Evolutionary conservation across 2,329 filamentous ascomycete species (phyloP).

Genomic region (Colletotrichum sp.): DNA sequence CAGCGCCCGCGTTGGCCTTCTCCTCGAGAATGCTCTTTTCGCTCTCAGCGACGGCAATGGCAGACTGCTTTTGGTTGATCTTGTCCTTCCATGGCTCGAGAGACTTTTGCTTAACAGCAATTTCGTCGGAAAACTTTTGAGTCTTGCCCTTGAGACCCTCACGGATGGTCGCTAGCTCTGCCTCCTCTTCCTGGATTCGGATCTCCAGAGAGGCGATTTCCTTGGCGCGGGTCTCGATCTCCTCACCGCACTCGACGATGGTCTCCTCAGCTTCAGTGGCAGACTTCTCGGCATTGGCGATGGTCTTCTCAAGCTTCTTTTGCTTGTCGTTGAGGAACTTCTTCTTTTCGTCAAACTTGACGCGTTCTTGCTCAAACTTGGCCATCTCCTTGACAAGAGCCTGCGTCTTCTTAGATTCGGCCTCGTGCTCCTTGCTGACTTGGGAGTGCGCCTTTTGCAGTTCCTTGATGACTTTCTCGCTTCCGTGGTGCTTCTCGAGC

Average conservation of each 20-base stretch:
- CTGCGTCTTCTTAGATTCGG: slow-evolving; percentile 82
- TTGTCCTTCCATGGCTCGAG: slow-evolving; percentile 97
- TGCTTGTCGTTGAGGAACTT: slow-evolving; percentile 92
- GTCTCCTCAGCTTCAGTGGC: slow-evolving; percentile 77
- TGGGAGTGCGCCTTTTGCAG: slow-evolving; percentile 85
- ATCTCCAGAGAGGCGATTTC: slow-evolving; percentile 80
- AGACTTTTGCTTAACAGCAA: slow-evolving; percentile 89
- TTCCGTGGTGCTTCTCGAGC: slow-evolving; percentile 89
- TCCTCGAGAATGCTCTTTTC: slow-evolving; percentile 92
- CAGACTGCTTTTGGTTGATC: slow-evolving; percentile 94
- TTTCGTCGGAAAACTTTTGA: slow-evolving; percentile 90
- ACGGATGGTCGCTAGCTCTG: slow-evolving; percentile 81
- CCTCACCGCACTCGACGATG: slow-evolving; percentile 77
- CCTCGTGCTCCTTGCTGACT: slow-evolving; percentile 82
- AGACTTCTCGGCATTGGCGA: slow-evolving; percentile 76
- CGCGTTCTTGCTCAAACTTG: slow-evolving; percentile 93
- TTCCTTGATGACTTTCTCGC: slow-evolving; percentile 87
- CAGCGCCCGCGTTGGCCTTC: slow-evolving; percentile 84
- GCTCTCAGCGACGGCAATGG: slow-evolving; percentile 92
- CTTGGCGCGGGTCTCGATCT: slow-evolving; percentile 77
- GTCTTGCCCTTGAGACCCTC: slow-evolving; percentile 94
- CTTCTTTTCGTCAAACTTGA: slow-evolving; percentile 97
- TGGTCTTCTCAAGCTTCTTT: slow-evolving; percentile 92
- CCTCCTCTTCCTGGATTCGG: slow-evolving; percentile 78
- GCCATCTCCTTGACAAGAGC: slow-evolving; percentile 83